phyloP scores from a whole-genome alignment of 1,139 yeast species.

The Zygoascus sp. region DNA sequence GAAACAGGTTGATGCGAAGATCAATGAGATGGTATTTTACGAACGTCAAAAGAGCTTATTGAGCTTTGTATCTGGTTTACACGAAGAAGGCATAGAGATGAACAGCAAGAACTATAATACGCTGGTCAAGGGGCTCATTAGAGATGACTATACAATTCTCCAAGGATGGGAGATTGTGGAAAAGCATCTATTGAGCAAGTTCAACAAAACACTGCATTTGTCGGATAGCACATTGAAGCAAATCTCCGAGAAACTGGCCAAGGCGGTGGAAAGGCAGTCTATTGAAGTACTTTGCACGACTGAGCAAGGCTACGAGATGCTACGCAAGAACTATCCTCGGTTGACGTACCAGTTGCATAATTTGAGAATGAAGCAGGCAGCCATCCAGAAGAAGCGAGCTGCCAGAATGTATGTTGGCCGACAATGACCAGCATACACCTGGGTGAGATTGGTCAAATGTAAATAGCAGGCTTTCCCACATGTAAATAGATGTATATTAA shows the following conservation, averaged over 20 bases:
- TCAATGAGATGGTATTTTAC: slow-evolving; percentile 28
- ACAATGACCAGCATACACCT: background rate
- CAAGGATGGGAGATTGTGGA: slow-evolving; percentile 40
- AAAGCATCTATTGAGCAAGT: slow-evolving; percentile 13
- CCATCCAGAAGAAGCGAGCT: slow-evolving; percentile 1
- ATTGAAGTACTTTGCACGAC: slow-evolving; percentile 11
- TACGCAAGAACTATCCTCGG: slow-evolving; percentile 14
- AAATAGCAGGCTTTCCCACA: background rate
- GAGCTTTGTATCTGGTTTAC: slow-evolving; percentile 30
- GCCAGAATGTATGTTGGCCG: background rate
- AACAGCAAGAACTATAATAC: slow-evolving; percentile 41
- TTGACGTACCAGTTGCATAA: slow-evolving; percentile 4
- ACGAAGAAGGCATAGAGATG: slow-evolving; percentile 36
- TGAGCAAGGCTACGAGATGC: slow-evolving; percentile 9
- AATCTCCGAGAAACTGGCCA: slow-evolving; percentile 9
- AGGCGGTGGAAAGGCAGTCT: slow-evolving; percentile 11
- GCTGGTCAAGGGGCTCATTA: slow-evolving; percentile 34
- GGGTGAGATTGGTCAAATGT: background rate
- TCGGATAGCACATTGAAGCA: slow-evolving; percentile 13
- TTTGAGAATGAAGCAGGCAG: background rate
- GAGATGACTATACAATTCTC: slow-evolving; percentile 31
- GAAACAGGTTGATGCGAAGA: slow-evolving; percentile 32
- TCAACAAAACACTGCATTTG: background rate
- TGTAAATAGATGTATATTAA: slow-evolving; percentile 1
- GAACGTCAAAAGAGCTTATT: slow-evolving; percentile 29